A percentile compares a stretch with the other conserved stretches of the same genome.
These are phyloP conservation scores for Mariannaea sp. DNA, from an alignment of 2,329 filamentous ascomycete species.

Conservation along the genomic window DNA sequence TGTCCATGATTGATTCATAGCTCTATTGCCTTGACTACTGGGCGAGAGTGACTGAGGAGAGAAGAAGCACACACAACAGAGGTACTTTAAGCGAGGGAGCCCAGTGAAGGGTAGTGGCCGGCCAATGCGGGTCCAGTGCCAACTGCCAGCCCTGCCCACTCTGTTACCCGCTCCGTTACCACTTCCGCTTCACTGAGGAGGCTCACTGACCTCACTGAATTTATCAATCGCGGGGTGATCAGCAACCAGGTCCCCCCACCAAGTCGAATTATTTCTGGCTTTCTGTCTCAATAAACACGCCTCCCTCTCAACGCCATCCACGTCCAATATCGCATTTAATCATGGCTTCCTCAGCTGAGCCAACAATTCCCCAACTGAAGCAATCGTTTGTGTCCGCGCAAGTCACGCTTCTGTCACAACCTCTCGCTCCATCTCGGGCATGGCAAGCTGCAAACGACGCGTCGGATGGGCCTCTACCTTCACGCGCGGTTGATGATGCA, in stretches of 20 bases:
- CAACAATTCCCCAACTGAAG: conserved; percentile 66
- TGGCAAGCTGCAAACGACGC: conserved; percentile 56
- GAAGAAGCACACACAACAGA: too few species aligned
- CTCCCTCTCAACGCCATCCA: not conserved
- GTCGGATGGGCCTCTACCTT: conserved; percentile 48
- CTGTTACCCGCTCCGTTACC: too few species aligned
- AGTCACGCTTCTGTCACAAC: conserved; percentile 65
- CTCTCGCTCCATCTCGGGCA: conserved; percentile 58
- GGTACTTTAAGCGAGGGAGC: too few species aligned
- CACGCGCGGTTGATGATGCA: conserved; percentile 60
- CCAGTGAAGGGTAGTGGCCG: too few species aligned
- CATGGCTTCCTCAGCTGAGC: conserved; percentile 38
- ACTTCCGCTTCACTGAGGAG: too few species aligned
- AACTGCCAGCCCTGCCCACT: not conserved
- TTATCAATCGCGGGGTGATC: not conserved
- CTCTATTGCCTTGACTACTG: too few species aligned
- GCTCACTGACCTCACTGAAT: not conserved
- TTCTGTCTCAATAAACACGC: not conserved
- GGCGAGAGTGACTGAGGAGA: too few species aligned
- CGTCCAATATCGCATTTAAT: not conserved
- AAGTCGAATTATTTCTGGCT: not conserved
- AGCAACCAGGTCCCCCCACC: not conserved
- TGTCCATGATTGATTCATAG: too few species aligned
- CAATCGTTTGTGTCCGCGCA: conserved; percentile 66
- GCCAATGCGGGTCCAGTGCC: not conserved